phyloP scores from a whole-genome alignment of 2,329 filamentous ascomycete genomes.

The Magnaporthales sp. region DNA sequence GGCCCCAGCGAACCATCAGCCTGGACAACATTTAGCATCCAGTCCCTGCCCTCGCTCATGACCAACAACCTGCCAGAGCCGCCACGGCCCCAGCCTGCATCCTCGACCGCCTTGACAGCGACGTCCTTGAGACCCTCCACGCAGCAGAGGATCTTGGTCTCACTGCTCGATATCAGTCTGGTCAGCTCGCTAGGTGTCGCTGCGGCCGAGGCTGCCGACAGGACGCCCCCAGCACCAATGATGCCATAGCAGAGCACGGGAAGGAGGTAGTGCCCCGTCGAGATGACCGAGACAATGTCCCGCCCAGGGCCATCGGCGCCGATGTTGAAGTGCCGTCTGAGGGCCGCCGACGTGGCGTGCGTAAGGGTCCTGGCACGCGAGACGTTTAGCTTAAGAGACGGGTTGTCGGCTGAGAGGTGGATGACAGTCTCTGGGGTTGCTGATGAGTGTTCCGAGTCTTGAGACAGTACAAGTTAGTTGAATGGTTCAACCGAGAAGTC shows the following conservation, averaged over 20 bases:
- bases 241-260: slow-evolving; percentile 45
- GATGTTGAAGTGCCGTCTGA: slow-evolving; percentile 43
- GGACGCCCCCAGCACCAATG: slow-evolving; percentile 50
- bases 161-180: slow-evolving; percentile 28
- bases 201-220: slow-evolving; percentile 42
- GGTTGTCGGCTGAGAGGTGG: slow-evolving; percentile 48
- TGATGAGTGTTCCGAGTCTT: slow-evolving; percentile 25
- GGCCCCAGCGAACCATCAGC: slow-evolving; percentile 14
- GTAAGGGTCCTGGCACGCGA: slow-evolving; percentile 24
- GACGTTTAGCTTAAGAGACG: slow-evolving; percentile 44
- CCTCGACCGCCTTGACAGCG: slow-evolving; percentile 37
- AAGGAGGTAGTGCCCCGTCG: slow-evolving; percentile 45
- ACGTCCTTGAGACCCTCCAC: slow-evolving; percentile 37
- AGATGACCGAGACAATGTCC: slow-evolving; percentile 48
- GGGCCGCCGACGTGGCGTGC: slow-evolving; percentile 7
- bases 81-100: slow-evolving; percentile 29
- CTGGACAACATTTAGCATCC: slow-evolving; percentile 19
- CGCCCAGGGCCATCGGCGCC: slow-evolving; percentile 36
- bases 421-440: slow-evolving; percentile 39
- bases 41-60: slow-evolving; percentile 27
- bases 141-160: slow-evolving; percentile 31
- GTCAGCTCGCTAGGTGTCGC: slow-evolving; percentile 42
- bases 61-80: slow-evolving; percentile 34
- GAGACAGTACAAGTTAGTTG: neutral
- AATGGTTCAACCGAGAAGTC: neutral